A percentile compares a stretch with the other conserved stretches of the same genome.
Evolutionary conservation across 2,329 filamentous ascomycete genomes (phyloP).

Genomic region (Fusarium lyarnte): DNA sequence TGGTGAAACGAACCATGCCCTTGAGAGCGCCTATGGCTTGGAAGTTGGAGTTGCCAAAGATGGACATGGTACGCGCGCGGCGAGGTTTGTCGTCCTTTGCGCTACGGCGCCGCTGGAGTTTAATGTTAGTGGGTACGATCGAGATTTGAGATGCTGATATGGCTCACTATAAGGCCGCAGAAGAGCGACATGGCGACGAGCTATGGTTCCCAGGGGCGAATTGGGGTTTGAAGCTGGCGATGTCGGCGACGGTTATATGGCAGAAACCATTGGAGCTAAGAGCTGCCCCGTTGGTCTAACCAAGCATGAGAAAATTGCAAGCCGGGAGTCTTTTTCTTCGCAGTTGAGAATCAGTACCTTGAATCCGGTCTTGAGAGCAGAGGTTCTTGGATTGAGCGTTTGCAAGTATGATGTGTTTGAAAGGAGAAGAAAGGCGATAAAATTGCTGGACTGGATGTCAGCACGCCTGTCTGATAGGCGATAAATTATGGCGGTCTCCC

Average conservation of each 20-base stretch:
- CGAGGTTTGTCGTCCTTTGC: slow-evolving; percentile 36
- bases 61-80: slow-evolving; percentile 51
- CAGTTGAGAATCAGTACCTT: not conserved
- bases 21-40: slow-evolving; percentile 44
- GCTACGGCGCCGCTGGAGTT: slow-evolving; percentile 20
- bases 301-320: slow-evolving; percentile 2
- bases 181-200: slow-evolving; percentile 31
- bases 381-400: not conserved
- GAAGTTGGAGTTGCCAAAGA: slow-evolving; percentile 51
- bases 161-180: slow-evolving; percentile 38
- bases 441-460: slow-evolving; percentile 36
- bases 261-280: slow-evolving; percentile 36
- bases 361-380: not conserved
- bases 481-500: slow-evolving; percentile 22
- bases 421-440: slow-evolving; percentile 21
- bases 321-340: not conserved
- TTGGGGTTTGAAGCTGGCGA: slow-evolving; percentile 31
- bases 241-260: slow-evolving; percentile 25
- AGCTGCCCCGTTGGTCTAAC: slow-evolving; percentile 4
- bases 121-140: slow-evolving; percentile 11
- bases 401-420: not conserved
- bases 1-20: slow-evolving; percentile 48
- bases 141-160: not conserved
- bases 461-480: slow-evolving; percentile 38
- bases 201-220: slow-evolving; percentile 4